These are phyloP conservation scores for Logfia minima DNA, from an alignment of 129 eudicot species.

Conservation along the genomic window DNA sequence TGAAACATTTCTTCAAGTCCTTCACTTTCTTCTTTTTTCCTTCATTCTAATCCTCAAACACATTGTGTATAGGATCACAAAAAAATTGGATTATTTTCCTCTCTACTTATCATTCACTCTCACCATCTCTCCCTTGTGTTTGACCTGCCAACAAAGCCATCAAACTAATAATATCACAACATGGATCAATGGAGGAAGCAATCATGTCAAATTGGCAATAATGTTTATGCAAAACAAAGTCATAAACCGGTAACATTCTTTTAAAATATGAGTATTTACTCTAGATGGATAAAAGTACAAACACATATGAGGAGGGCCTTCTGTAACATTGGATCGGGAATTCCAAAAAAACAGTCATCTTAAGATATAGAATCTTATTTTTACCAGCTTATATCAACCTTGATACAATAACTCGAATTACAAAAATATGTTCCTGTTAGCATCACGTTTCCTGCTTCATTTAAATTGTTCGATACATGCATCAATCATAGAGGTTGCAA, in stretches of 20 bases:
- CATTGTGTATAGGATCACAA: background rate
- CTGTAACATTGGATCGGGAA: background rate
- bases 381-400: background rate
- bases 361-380: background rate
- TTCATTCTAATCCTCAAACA: slow-evolving; percentile 5
- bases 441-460: background rate
- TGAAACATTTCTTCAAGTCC: background rate
- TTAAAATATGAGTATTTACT: background rate
- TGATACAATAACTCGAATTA: background rate
- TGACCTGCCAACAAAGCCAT: slow-evolving; percentile 46
- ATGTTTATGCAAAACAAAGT: background rate
- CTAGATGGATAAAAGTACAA: background rate
- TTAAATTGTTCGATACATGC: background rate
- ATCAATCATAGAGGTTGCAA: no score
- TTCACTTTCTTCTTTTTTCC: background rate
- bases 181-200: background rate
- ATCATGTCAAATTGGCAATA: background rate
- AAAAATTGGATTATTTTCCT: slow-evolving; percentile 18
- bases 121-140: slow-evolving; percentile 78
- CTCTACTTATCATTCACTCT: slow-evolving; percentile 31
- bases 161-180: background rate
- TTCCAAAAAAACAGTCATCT: background rate
- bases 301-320: background rate
- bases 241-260: background rate
- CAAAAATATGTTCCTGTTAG: background rate